Conservation (phyloP, 805 yeast genomes). For the Schwanniomyces vanrijiae region DNA sequence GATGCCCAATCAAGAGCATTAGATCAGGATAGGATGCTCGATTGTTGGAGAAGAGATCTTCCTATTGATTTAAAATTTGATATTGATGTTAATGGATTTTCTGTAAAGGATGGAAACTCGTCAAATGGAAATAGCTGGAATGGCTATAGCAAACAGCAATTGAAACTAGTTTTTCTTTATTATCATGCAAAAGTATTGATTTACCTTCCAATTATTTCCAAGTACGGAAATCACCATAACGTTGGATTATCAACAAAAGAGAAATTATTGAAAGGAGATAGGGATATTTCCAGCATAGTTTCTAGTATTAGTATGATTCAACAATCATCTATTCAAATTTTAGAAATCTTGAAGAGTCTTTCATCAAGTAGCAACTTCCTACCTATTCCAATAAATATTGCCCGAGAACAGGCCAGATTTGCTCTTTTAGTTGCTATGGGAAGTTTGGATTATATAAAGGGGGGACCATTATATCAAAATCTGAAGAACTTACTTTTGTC, state of each 20-base stretch:
- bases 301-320: constrained; percentile 67
- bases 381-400: constrained; percentile 63
- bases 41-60: constrained; percentile 74
- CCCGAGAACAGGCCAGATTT: constrained; percentile 63
- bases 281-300: constrained; percentile 26
- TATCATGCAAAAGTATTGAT: constrained; percentile 44
- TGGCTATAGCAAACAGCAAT: constrained; percentile 42
- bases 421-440: constrained; percentile 70
- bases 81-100: constrained; percentile 57
- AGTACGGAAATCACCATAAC: constrained; percentile 40
- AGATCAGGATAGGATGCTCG: constrained; percentile 62
- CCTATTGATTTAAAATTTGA: constrained; percentile 64
- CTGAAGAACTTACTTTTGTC: constrained; percentile 56
- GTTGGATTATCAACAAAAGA: constrained; percentile 42
- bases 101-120: constrained; percentile 28
- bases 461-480: constrained; percentile 77
- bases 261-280: constrained; percentile 38
- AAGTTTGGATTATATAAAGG: constrained; percentile 76
- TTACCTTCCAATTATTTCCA: constrained; percentile 42
- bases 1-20: constrained; percentile 28
- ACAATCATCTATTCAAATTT: constrained; percentile 62
- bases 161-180: constrained; percentile 49
- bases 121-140: constrained; percentile 19
- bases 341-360: constrained; percentile 49
- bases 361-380: constrained; percentile 42